These are phyloP conservation scores for Epichloe sylvatica DNA, from an alignment of 2,329 filamentous ascomycete genomes.

Conservation along the genomic window DNA sequence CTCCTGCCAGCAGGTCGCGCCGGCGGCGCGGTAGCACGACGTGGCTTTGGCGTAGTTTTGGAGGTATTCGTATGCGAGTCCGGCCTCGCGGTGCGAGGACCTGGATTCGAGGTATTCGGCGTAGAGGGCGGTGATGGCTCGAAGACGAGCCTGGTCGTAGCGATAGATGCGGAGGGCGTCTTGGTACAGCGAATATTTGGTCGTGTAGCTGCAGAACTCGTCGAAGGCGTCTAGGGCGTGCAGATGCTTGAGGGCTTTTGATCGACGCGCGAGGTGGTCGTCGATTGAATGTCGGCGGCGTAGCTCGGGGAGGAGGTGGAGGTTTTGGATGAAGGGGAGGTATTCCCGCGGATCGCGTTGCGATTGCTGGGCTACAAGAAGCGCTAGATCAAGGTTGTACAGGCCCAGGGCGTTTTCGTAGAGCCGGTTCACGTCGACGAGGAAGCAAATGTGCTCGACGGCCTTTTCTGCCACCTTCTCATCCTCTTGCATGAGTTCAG, in stretches of 20 bases:
- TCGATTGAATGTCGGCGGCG: constrained; percentile 76
- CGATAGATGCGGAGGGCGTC: constrained; percentile 69
- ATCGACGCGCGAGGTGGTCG: constrained; percentile 62
- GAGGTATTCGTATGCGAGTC: constrained; percentile 81
- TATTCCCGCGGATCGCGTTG: constrained; percentile 95
- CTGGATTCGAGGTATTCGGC: constrained; percentile 61
- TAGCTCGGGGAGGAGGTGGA: constrained; percentile 59
- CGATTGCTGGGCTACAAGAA: constrained; percentile 87
- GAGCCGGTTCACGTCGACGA: constrained; percentile 81
- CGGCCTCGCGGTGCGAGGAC: constrained; percentile 74
- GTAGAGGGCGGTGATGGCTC: constrained; percentile 60
- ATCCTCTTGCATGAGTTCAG: constrained; percentile 55
- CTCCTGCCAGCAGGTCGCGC: constrained; percentile 71
- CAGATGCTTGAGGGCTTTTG: constrained; percentile 67
- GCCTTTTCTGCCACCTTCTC: constrained; percentile 68
- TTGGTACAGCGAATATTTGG: constrained; percentile 67
- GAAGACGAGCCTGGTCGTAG: constrained; percentile 57
- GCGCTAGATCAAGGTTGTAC: constrained; percentile 79
- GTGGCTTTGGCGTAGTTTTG: constrained; percentile 60
- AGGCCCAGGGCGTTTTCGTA: constrained; percentile 84
- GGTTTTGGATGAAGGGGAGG: constrained; percentile 77
- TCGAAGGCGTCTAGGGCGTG: constrained; percentile 60
- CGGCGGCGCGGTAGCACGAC: constrained; percentile 69
- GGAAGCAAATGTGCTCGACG: constrained; percentile 93
- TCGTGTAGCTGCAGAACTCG: constrained; percentile 63